Evolutionary conservation across 768 basidiomycete genomes (phyloP).

Genomic region (Arthromyces matolae): DNA sequence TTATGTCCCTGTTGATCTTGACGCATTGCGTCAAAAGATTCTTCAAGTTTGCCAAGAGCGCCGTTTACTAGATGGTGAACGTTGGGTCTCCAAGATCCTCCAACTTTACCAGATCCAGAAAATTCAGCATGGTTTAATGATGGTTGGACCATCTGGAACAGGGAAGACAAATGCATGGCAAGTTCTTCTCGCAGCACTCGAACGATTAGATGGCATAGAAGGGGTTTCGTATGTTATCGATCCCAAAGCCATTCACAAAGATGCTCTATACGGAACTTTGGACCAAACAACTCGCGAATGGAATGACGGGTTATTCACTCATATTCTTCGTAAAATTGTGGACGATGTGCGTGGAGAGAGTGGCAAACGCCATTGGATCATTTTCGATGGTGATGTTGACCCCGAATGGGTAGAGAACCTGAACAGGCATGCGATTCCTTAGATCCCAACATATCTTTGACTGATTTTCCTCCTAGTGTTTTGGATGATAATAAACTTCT

Average conservation of each 20-base stretch:
- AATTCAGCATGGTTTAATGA: conserved; percentile 99
- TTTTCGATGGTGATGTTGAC: conserved; percentile 99
- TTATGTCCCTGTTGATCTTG: conserved; percentile 85
- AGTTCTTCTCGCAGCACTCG: conserved; percentile 85
- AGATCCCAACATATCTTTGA: conserved; percentile 3
- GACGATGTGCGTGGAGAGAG: conserved; percentile 99
- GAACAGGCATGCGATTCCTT: conserved; percentile 76
- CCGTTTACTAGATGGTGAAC: conserved; percentile 80
- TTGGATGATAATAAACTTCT: conserved; percentile 97
- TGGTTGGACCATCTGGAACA: conserved; percentile 96
- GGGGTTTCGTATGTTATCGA: conserved; percentile 96
- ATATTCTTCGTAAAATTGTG: conserved; percentile 94
- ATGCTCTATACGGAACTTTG: conserved; percentile 93
- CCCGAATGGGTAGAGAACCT: conserved; percentile 99
- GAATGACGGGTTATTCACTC: conserved; percentile 98
- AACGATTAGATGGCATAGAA: conserved; percentile 87
- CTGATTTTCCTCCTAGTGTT: conserved; percentile 53
- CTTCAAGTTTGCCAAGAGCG: conserved; percentile 81
- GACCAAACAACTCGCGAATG: conserved; percentile 98
- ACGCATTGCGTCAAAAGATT: conserved; percentile 82
- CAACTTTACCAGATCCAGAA: conserved; percentile 99
- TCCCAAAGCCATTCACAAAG: conserved; percentile 98
- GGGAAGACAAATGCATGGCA: conserved; percentile 98
- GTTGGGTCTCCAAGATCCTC: conserved; percentile 93
- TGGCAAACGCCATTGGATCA: conserved; percentile 96